Evolutionary conservation across 2,329 filamentous ascomycete species (phyloP).

Genomic region (Botrytis byssoidea): DNA sequence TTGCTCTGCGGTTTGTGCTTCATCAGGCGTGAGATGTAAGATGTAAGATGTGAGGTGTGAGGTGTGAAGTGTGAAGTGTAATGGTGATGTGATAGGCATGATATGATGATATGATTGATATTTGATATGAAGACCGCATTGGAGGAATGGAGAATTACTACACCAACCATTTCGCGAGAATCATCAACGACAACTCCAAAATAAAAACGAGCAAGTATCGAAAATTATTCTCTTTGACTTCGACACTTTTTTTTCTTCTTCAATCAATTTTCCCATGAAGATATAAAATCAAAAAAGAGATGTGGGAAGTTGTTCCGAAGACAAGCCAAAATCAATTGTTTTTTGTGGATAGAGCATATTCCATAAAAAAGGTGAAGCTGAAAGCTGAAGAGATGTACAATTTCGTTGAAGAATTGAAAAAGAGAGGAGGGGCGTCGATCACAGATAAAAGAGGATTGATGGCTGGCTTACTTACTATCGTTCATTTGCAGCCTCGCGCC

Average conservation of each 20-base stretch:
- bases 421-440: background rate
- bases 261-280: background rate
- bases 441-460: background rate
- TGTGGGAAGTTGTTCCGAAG: background rate
- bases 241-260: background rate
- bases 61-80: background rate
- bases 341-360: background rate
- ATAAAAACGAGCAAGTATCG: background rate
- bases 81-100: background rate
- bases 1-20: background rate
- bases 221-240: constrained; percentile 6
- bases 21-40: background rate
- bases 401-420: background rate
- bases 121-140: constrained; percentile 5
- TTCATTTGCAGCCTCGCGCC: constrained; percentile 32
- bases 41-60: background rate
- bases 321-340: background rate
- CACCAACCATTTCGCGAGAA: constrained; percentile 19
- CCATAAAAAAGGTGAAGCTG: background rate
- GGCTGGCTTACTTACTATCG: constrained; percentile 32
- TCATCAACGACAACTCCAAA: background rate
- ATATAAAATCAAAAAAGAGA: background rate
- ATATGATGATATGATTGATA: background rate
- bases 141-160: constrained; percentile 18
- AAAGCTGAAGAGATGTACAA: constrained; percentile 1